Percentiles rank a stretch among this genome's conserved stretches.
phyloP scores from a whole-genome alignment of 495 filamentous ascomycete species.

The Entonaema liquescens region DNA sequence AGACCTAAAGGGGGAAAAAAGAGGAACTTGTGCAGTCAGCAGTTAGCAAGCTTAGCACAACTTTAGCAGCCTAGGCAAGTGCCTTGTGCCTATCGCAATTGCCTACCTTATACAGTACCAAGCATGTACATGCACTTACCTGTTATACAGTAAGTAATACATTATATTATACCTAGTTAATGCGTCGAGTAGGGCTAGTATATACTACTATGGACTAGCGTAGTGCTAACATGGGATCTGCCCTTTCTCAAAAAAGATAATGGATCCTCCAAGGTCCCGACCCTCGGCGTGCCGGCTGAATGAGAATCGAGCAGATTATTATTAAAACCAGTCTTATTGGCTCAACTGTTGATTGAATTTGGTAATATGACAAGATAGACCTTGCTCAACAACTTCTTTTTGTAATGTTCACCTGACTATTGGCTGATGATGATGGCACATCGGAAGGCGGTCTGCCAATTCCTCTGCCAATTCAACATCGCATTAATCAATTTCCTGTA shows the following conservation, averaged over 20 bases:
- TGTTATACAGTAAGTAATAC: no score
- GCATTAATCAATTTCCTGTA: constrained; percentile 19
- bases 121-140: no score
- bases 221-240: constrained; percentile 21
- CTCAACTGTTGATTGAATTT: constrained; percentile 31
- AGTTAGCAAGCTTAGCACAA: not conserved
- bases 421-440: constrained; percentile 28
- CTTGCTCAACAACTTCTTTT: constrained; percentile 21
- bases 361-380: constrained; percentile 27
- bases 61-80: not conserved
- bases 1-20: no score
- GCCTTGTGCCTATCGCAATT: not conserved
- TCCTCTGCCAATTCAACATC: constrained; percentile 24
- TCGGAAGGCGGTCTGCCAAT: constrained; percentile 38
- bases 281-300: constrained; percentile 40
- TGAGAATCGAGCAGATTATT: constrained; percentile 39
- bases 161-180: no score
- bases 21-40: not conserved
- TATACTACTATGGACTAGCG: constrained; percentile 14
- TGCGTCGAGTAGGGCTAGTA: constrained; percentile 11
- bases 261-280: constrained; percentile 26
- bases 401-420: constrained; percentile 36
- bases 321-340: constrained; percentile 36
- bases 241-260: constrained; percentile 26
- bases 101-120: not conserved